phyloP scores from a whole-genome alignment of 2,329 filamentous ascomycete genomes.

The Aureobasidium sp. region DNA sequence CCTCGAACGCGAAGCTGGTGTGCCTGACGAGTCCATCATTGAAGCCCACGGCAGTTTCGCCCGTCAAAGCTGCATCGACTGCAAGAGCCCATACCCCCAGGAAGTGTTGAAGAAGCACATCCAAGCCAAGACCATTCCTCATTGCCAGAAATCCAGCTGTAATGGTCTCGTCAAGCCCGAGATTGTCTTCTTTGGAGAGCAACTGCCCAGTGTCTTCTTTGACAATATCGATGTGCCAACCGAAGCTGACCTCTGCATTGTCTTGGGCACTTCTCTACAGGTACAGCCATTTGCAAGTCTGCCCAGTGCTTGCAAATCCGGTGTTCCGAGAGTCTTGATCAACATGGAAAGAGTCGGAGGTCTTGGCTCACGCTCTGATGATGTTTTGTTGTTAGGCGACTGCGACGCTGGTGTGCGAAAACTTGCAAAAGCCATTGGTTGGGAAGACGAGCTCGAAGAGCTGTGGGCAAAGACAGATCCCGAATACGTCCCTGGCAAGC shows the following conservation, averaged over 20 bases:
- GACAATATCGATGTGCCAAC: slow-evolving; percentile 45
- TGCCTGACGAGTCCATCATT: slow-evolving; percentile 71
- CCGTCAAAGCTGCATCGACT: slow-evolving; percentile 83
- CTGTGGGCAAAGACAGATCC: slow-evolving; percentile 62
- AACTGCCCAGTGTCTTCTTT: slow-evolving; percentile 58
- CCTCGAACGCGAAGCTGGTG: slow-evolving; percentile 76
- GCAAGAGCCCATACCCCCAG: slow-evolving; percentile 61
- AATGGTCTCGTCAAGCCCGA: slow-evolving; percentile 81
- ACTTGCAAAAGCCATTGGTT: slow-evolving; percentile 72
- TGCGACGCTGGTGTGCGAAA: slow-evolving; percentile 75
- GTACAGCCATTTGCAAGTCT: slow-evolving; percentile 86
- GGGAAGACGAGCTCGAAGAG: slow-evolving; percentile 71
- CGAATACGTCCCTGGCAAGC: slow-evolving; percentile 21
- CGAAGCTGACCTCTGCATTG: slow-evolving; percentile 66
- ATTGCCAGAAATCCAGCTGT: slow-evolving; percentile 55
- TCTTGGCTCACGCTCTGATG: slow-evolving; percentile 67
- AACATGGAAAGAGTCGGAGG: slow-evolving; percentile 78
- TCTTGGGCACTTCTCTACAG: slow-evolving; percentile 79
- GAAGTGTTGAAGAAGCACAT: slow-evolving; percentile 66
- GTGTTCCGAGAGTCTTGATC: slow-evolving; percentile 70
- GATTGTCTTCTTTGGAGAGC: slow-evolving; percentile 88
- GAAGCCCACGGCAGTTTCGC: slow-evolving; percentile 97
- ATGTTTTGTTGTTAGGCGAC: slow-evolving; percentile 73
- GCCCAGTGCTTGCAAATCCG: slow-evolving; percentile 53
- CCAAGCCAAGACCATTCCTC: slow-evolving; percentile 57